Evolutionary conservation across 345 rosid genomes (phyloP).

Genomic region (Euphorbia pulcherrima): DNA sequence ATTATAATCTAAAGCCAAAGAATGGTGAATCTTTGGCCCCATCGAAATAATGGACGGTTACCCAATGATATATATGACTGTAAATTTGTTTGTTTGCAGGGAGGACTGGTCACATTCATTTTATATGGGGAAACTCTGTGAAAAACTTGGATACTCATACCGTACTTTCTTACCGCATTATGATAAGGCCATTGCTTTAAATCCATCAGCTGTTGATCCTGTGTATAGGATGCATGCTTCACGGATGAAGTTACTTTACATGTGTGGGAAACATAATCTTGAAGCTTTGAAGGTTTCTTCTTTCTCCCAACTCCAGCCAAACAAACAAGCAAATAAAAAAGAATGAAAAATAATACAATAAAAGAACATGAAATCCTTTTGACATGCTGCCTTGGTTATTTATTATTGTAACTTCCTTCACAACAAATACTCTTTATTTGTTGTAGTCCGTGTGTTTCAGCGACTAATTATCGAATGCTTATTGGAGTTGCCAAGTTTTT

Average conservation of each 20-base stretch:
- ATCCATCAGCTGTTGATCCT: slow-evolving; percentile 84
- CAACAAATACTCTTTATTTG: neutral
- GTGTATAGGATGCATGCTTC: slow-evolving; percentile 97
- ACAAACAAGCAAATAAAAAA: neutral
- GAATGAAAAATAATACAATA: neutral
- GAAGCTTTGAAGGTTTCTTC: slow-evolving; percentile 68
- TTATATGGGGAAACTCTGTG: slow-evolving; percentile 90
- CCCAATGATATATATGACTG: slow-evolving; percentile 1
- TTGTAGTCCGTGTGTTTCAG: neutral
- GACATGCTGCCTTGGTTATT: neutral
- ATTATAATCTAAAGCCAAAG: too few relatives aligned
- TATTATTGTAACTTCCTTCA: neutral
- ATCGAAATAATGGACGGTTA: too few relatives aligned
- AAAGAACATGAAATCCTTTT: neutral
- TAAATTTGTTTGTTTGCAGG: slow-evolving; percentile 40
- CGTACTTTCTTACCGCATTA: slow-evolving; percentile 66
- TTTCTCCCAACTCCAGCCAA: neutral
- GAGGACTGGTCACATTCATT: slow-evolving; percentile 97
- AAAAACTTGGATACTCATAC: slow-evolving; percentile 75
- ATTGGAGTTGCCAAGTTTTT: slow-evolving; percentile 4
- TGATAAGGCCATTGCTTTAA: slow-evolving; percentile 70
- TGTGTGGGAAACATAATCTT: slow-evolving; percentile 56
- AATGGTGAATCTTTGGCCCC: too few relatives aligned
- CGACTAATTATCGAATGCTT: slow-evolving; percentile 6
- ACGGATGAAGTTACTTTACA: slow-evolving; percentile 74